A percentile compares a stretch with the other conserved stretches of the same genome.
Conservation (phyloP, 805 yeast species). For the Dipodascopsis tothii region DNA sequence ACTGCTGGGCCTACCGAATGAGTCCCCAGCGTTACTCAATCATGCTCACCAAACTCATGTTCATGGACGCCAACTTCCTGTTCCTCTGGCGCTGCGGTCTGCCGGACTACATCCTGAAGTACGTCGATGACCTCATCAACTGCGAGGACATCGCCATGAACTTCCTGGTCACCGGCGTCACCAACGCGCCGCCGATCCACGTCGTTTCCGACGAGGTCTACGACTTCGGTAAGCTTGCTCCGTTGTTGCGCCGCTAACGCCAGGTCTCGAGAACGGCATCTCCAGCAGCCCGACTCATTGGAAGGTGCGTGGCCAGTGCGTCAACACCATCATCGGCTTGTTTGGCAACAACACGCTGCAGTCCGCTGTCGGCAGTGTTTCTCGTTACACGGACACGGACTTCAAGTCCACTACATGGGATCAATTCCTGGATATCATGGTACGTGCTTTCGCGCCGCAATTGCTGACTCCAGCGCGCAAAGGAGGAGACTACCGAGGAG, state of each 20-base stretch:
- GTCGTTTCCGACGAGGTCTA: constrained; percentile 17
- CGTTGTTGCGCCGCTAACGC: not conserved
- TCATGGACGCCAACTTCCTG: constrained; percentile 22
- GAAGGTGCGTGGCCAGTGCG: constrained; percentile 15
- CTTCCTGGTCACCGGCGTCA: constrained; percentile 19
- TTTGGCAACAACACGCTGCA: constrained; percentile 16
- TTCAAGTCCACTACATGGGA: constrained; percentile 22
- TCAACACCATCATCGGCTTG: constrained; percentile 12
- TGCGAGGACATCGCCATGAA: constrained; percentile 23
- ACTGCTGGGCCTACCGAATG: constrained; percentile 19
- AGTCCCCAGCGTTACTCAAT: constrained; percentile 18
- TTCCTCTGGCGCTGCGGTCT: constrained; percentile 22
- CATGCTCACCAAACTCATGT: constrained; percentile 21
- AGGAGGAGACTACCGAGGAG: not conserved
- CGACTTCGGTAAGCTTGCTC: constrained; percentile 13
- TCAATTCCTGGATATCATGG: constrained; percentile 13
- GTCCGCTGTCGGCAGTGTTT: constrained; percentile 9
- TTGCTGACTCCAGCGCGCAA: not conserved
- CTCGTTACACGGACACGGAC: constrained; percentile 15
- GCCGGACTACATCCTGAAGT: constrained; percentile 19
- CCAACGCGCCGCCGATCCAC: constrained; percentile 15
- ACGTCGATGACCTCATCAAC: constrained; percentile 21
- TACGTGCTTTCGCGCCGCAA: not conserved
- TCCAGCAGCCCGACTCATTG: constrained; percentile 18
- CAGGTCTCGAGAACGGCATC: constrained; percentile 16